Base-by-base conservation (phyloP, 176 grass and related monocot species). In the Echinochloa phyllopogon region DNA sequence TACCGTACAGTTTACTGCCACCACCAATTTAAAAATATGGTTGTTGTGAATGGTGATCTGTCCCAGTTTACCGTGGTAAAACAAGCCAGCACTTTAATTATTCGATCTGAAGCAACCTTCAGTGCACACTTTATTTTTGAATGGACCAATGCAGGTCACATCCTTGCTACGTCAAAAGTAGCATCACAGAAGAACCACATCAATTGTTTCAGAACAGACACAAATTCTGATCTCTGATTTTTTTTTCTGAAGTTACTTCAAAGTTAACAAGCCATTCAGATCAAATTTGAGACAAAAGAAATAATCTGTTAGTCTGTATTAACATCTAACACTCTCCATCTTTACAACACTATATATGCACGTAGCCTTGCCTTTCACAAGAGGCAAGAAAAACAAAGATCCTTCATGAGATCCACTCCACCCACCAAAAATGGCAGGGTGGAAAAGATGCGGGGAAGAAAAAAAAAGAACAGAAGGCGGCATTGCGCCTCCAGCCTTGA, bases 381-480 rank as follows among this genome's bases (percentile, higher is more conserved):
- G 51, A 83, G 74, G 84, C 84, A 74, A 87, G 84, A 74, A 83
- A 72, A 90, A 78, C 69, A 74, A 64, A 71, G 67, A 83, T 56
- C 67, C 50, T 86, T 82, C 59, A 51, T 67, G 10, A n/a, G 39
- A 75, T 87, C 70, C 51, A 73, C 41, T 87, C 70, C 51, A 73
- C 41, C 39, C 33, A 69, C 61, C 50, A 59, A 83, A 77, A 78
- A 49, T 42, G 42, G 18, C 59, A 79, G 74, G 81, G 84, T 74
- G 79, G 74, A 79, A 90, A 86, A 65, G 33, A 69, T 44, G 17
- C 12, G 40, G 6, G 10, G 0, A 2, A 29, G 21, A 3, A 17
- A 33, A 48, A 20, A n/a, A 53, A 10, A 53, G 11, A 50, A 24
- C 17, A 38, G 42, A 13, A 42, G 39, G 57, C 5, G 38, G 10